A percentile compares a stretch with the other conserved stretches of the same genome.
Conservation (phyloP, 805 yeast genomes). For the Ogataea nakhonphanomensis region DNA sequence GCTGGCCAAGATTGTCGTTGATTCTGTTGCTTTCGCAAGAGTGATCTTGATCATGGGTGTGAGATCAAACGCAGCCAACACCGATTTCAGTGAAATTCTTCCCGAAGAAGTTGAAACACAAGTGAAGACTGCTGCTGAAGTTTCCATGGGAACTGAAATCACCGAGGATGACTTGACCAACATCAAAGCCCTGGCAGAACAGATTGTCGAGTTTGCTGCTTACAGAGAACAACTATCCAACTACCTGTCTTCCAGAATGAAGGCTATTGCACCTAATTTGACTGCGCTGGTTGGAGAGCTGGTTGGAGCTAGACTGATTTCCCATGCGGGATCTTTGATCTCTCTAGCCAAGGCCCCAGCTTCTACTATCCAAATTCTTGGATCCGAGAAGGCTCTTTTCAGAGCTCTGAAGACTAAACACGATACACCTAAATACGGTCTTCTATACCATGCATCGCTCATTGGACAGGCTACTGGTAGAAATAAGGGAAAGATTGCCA, state of each 20-base stretch:
- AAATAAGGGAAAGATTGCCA: conserved; percentile 98
- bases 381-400: conserved; percentile 98
- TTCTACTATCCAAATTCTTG: conserved; percentile 95
- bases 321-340: conserved; percentile 93
- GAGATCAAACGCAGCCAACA: conserved; percentile 84
- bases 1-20: conserved; percentile 93
- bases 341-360: conserved; percentile 98
- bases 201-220: conserved; percentile 91
- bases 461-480: conserved; percentile 98
- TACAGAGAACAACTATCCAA: conserved; percentile 95
- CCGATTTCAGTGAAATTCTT: conserved; percentile 84
- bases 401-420: conserved; percentile 98
- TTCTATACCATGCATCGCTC: conserved; percentile 92
- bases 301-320: conserved; percentile 96
- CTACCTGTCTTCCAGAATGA: conserved; percentile 92
- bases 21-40: conserved; percentile 94
- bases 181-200: conserved; percentile 89
- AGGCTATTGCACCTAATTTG: conserved; percentile 97
- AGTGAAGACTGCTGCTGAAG: conserved; percentile 95
- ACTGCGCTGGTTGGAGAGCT: conserved; percentile 95
- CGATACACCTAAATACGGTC: conserved; percentile 97
- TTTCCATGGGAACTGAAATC: conserved; percentile 99
- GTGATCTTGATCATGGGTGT: conserved; percentile 91
- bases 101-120: conserved; percentile 93
- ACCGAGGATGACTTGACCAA: conserved; percentile 85